These are phyloP conservation scores for Malassezia equina DNA, from an alignment of 1,284 basidiomycete species.

Conservation along the genomic window DNA sequence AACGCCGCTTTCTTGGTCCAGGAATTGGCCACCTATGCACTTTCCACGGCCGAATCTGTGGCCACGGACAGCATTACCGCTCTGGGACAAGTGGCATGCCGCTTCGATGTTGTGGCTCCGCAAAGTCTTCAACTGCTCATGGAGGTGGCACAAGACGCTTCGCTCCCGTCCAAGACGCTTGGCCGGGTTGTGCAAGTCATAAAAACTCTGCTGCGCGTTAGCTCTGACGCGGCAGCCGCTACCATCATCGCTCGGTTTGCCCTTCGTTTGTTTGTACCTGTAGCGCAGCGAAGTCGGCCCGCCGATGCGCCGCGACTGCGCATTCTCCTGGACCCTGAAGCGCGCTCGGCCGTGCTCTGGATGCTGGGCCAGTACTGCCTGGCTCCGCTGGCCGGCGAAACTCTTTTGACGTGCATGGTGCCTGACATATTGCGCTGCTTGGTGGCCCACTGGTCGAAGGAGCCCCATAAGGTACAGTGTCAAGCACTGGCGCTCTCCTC, in stretches of 20 bases:
- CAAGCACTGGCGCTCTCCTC: slow-evolving; percentile 35
- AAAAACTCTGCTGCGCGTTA: slow-evolving; percentile 1
- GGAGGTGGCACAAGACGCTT: slow-evolving; percentile 4
- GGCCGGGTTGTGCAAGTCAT: slow-evolving; percentile 9
- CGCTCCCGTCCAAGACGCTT: not conserved
- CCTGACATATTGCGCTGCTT: slow-evolving; percentile 40
- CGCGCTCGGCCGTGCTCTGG: slow-evolving; percentile 30
- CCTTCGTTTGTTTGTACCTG: slow-evolving; percentile 24
- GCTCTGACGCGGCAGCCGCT: not conserved
- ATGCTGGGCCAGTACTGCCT: slow-evolving; percentile 38
- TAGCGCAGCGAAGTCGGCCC: not conserved
- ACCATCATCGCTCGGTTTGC: slow-evolving; percentile 27
- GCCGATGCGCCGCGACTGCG: not conserved
- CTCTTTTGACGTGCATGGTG: slow-evolving; percentile 30
- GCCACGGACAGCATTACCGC: slow-evolving; percentile 24
- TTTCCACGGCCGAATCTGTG: slow-evolving; percentile 16
- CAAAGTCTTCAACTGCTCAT: slow-evolving; percentile 8
- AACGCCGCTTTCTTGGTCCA: slow-evolving; percentile 17
- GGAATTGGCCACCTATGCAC: slow-evolving; percentile 24
- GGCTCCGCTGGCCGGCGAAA: slow-evolving; percentile 4
- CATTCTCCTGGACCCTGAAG: slow-evolving; percentile 9
- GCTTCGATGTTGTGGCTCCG: not conserved
- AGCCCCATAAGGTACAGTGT: slow-evolving; percentile 25
- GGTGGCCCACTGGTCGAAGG: slow-evolving; percentile 35
- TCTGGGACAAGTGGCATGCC: slow-evolving; percentile 22